These are phyloP conservation scores for Melastoma candidum DNA, from an alignment of 441 rosid genomes.

Conservation along the genomic window DNA sequence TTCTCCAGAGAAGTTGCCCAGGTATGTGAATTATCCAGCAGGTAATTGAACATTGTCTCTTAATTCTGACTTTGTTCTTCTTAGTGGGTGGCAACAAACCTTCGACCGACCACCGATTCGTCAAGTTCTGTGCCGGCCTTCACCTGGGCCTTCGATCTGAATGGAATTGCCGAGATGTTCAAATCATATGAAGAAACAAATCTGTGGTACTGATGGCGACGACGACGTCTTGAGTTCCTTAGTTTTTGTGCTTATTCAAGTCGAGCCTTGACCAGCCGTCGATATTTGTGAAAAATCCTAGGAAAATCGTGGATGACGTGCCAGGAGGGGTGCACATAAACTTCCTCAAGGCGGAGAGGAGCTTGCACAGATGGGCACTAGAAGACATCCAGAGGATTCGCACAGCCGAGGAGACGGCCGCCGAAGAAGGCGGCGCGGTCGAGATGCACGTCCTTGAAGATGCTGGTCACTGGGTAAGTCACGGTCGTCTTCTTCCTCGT, in stretches of 20 bases:
- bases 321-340: conserved; percentile 85
- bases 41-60: no score
- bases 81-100: conserved; percentile 90
- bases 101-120: conserved; percentile 29
- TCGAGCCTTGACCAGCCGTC: no score
- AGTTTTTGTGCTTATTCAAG: no score
- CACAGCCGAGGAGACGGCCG: conserved; percentile 74
- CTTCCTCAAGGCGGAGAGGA: conserved; percentile 93
- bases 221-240: no score
- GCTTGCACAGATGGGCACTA: conserved; percentile 97
- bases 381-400: conserved; percentile 89
- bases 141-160: conserved; percentile 81
- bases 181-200: conserved; percentile 86
- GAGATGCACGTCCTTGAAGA: conserved; percentile 98
- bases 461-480: conserved; percentile 87
- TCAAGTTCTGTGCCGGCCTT: conserved; percentile 40
- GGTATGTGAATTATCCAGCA: conserved; percentile 23
- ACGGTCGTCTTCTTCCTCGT: background rate
- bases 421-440: conserved; percentile 89
- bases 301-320: conserved; percentile 83
- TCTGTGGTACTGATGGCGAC: conserved; percentile 44
- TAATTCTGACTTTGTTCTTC: background rate
- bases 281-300: conserved; percentile 13
- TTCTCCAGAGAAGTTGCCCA: conserved; percentile 86
- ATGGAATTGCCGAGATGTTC: conserved; percentile 73